These are phyloP conservation scores for Scheffersomyces illinoinensis DNA, from an alignment of 1,139 yeast genomes.

Conservation along the genomic window DNA sequence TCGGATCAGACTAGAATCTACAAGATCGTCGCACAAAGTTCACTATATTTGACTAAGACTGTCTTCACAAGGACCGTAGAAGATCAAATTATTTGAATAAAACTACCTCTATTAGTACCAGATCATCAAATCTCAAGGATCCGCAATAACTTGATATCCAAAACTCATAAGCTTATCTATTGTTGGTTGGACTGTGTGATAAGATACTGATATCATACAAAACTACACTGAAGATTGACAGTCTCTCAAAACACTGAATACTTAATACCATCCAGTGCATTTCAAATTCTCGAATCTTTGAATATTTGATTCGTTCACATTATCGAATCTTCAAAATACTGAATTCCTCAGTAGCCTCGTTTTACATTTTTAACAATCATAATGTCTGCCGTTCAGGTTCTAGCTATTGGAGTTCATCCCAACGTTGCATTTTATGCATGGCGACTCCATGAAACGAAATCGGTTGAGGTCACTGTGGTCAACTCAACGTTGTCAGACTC, in stretches of 20 bases:
- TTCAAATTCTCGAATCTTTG: not conserved
- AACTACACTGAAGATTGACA: too few species aligned
- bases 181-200: not conserved
- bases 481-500: constrained; percentile 11
- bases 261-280: not conserved
- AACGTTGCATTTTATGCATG: constrained; percentile 53
- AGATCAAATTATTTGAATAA: not conserved
- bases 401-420: constrained; percentile 47
- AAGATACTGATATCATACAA: too few species aligned
- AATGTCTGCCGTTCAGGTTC: constrained; percentile 24
- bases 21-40: not conserved
- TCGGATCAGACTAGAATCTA: not conserved
- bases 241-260: not conserved
- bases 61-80: too few species aligned
- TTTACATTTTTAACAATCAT: not conserved
- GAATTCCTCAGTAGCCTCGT: not conserved
- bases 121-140: not conserved
- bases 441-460: constrained; percentile 42
- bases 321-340: not conserved
- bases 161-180: not conserved
- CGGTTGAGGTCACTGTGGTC: constrained; percentile 39
- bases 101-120: not conserved
- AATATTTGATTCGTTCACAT: not conserved
- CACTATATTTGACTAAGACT: too few species aligned
- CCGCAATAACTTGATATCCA: not conserved